Evolutionary conservation across 345 rosid species (phyloP), one percentile per base, ranked within the genome.

Genomic region (Pugionium dolabratum): DNA sequence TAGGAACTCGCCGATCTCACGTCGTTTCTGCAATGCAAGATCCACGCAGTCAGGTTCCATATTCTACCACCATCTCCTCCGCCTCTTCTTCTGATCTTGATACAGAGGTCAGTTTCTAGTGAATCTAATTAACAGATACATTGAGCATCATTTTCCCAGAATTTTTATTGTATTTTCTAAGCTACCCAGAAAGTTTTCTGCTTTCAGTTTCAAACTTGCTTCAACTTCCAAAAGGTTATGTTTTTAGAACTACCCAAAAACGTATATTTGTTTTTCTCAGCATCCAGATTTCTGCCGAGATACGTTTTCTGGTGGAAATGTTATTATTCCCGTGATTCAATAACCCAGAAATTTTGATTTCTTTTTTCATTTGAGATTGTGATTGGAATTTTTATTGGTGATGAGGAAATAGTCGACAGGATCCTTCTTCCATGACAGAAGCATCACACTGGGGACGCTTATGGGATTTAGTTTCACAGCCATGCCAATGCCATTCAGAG

Each of bases 1-100:
- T 34, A 10, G 10, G 46, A 54, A 45, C 50, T 48, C 32, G 7
- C 47, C 27, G 8, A 28, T 49, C 54, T 35, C 29, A 56, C 60
- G 34, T 33, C 73, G 70, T 72, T 64, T 57, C 18, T 18, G 18
- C 18, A 66, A 84, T 83, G 86, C 73, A 69, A 78, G 90, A 86
- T 83, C 92, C 86, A 35, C 73, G 70, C 46, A 73, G 72, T 50
- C 79, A 72, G 33, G 54, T 82, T 29, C 82, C 80, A 31, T 51
- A 86, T 8, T 91, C 95, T 46, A 96, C 97, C 4, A 81, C 93
- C 57, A 75, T 74, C 66, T 88, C 96, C 46, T 91, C 96, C 79
- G 32, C 76, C 29, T 86, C 95, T 60, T 91, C 96, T 69, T 92
- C 95, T 74, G 98, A 92, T 89, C 96, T 92, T 71, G 96, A 87